Percentiles rank a stretch among this genome's conserved stretches.
Conservation (phyloP, 208 protist genomes). For the Wallacemonas collosoma region DNA sequence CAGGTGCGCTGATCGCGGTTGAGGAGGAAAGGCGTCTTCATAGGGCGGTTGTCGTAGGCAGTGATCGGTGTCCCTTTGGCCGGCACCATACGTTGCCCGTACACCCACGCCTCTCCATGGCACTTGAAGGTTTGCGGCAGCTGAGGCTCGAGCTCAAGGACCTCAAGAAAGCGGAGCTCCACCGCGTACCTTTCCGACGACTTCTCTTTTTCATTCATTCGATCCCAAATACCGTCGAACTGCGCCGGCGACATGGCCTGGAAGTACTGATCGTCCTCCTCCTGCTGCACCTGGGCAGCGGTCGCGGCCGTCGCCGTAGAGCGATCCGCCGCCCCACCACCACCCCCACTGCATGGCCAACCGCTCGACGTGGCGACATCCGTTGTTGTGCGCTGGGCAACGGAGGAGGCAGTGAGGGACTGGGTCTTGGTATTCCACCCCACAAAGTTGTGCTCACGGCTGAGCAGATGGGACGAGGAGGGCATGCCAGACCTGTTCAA, state of each 20-base stretch:
- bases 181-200: constrained; percentile 46
- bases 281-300: neutral
- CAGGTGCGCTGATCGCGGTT: constrained; percentile 50
- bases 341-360: neutral
- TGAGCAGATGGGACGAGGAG: constrained; percentile 16
- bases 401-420: constrained; percentile 6
- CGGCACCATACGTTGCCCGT: constrained; percentile 15
- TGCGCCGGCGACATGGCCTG: constrained; percentile 23
- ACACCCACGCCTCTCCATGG: constrained; percentile 80
- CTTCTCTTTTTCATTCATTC: constrained; percentile 30
- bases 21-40: constrained; percentile 56
- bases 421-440: constrained; percentile 29
- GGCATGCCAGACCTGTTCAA: neutral
- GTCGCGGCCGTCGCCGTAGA: neutral
- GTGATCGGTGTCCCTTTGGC: constrained; percentile 16
- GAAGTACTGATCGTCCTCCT: constrained; percentile 2
- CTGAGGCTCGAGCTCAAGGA: constrained; percentile 50
- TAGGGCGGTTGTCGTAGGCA: constrained; percentile 36
- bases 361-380: too few relatives aligned
- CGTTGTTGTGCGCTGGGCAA: too few relatives aligned
- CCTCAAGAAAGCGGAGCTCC: constrained; percentile 63
- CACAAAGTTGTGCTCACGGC: constrained; percentile 41
- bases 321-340: constrained; percentile 7
- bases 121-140: constrained; percentile 69
- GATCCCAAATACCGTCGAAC: constrained; percentile 33